Conservation (phyloP, 208 protist genomes). For the Crithidia expoeki region DNA sequence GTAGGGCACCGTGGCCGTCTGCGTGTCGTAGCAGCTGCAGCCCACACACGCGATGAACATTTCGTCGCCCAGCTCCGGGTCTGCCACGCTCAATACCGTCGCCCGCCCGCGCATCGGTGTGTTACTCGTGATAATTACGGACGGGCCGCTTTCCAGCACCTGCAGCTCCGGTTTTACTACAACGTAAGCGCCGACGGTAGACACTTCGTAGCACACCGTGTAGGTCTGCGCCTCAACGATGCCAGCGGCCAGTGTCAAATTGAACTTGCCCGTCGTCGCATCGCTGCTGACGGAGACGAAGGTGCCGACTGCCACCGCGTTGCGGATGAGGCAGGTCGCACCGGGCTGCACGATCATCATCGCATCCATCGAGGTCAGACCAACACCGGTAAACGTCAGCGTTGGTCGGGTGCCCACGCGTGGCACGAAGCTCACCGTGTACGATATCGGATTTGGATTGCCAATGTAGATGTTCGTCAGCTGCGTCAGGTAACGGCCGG, state of each 20-base stretch:
- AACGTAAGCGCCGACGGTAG: conserved; percentile 53
- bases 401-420: conserved; percentile 79
- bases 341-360: conserved; percentile 65
- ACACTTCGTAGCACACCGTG: conserved; percentile 80
- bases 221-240: conserved; percentile 44
- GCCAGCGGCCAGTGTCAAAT: conserved; percentile 44
- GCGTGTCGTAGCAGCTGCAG: conserved; percentile 74
- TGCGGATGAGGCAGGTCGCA: conserved; percentile 46
- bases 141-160: conserved; percentile 65
- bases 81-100: conserved; percentile 57
- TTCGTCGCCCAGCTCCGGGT: conserved; percentile 45
- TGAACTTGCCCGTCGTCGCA: conserved; percentile 41
- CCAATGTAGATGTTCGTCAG: conserved; percentile 61
- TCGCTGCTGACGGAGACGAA: conserved; percentile 37
- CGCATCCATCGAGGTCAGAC: conserved; percentile 55
- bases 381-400: conserved; percentile 69
- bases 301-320: conserved; percentile 52
- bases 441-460: conserved; percentile 69
- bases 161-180: conserved; percentile 48
- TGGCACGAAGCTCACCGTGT: conserved; percentile 72
- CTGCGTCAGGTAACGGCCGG: conserved; percentile 49
- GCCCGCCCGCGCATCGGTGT: conserved; percentile 84
- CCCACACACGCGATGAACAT: conserved; percentile 68
- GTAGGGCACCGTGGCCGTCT: conserved; percentile 65
- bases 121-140: conserved; percentile 66